Conservation (phyloP, 2,329 filamentous ascomycete genomes). For the Colletotrichum cereale region DNA sequence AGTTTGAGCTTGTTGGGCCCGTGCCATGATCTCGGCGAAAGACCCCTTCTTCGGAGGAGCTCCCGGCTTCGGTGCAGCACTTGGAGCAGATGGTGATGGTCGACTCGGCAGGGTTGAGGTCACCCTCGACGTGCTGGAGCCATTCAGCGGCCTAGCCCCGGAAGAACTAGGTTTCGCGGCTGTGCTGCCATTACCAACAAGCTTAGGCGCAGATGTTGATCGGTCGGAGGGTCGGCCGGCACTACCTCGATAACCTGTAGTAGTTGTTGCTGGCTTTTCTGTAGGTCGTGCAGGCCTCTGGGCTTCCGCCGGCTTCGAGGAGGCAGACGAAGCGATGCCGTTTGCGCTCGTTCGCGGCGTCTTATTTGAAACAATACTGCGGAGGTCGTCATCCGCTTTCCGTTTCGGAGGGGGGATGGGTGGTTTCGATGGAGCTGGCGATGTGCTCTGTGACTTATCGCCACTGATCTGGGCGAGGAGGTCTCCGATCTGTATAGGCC, state of each 20-base stretch:
- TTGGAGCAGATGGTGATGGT: slow-evolving; percentile 54
- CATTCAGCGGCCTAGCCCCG: slow-evolving; percentile 26
- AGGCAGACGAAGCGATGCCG: slow-evolving; percentile 39
- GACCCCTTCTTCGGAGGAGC: slow-evolving; percentile 77
- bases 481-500: slow-evolving; percentile 58
- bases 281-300: slow-evolving; percentile 42
- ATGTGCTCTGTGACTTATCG: slow-evolving; percentile 56
- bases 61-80: slow-evolving; percentile 54
- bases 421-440: slow-evolving; percentile 51
- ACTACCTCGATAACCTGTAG: slow-evolving; percentile 38
- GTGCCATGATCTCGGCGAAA: slow-evolving; percentile 80
- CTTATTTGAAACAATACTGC: slow-evolving; percentile 55
- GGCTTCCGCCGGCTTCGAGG: slow-evolving; percentile 44
- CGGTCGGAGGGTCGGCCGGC: slow-evolving; percentile 36
- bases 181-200: slow-evolving; percentile 25
- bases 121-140: slow-evolving; percentile 7
- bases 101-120: slow-evolving; percentile 26
- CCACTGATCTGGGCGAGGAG: slow-evolving; percentile 73
- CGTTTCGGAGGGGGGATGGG: slow-evolving; percentile 59
- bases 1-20: slow-evolving; percentile 75
- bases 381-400: slow-evolving; percentile 67
- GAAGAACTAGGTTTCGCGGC: slow-evolving; percentile 23
- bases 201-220: slow-evolving; percentile 29
- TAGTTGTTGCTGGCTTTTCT: slow-evolving; percentile 21
- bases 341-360: slow-evolving; percentile 49